These are phyloP conservation scores for Terana coerulea DNA, from an alignment of 768 basidiomycete species.

Conservation along the genomic window DNA sequence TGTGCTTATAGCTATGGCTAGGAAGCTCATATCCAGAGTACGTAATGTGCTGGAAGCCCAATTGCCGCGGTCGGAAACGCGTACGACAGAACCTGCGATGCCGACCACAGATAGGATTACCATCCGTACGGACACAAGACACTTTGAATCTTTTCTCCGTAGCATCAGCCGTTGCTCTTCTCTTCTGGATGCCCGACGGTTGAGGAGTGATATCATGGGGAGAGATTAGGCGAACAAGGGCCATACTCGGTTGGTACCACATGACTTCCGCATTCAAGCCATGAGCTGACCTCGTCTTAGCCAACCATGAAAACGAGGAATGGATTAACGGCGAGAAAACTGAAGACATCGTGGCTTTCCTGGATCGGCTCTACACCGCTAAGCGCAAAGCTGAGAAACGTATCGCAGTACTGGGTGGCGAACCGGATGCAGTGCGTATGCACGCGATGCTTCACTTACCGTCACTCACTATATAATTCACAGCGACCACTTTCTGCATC, in stretches of 20 bases:
- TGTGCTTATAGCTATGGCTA: constrained; percentile 25
- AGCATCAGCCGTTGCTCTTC: constrained; percentile 82
- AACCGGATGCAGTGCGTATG: constrained; percentile 53
- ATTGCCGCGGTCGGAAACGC: constrained; percentile 51
- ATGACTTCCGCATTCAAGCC: not conserved
- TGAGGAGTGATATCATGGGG: constrained; percentile 91
- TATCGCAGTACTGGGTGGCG: constrained; percentile 75
- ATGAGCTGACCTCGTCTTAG: constrained; percentile 32
- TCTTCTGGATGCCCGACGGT: constrained; percentile 80
- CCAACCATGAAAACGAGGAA: constrained; percentile 82
- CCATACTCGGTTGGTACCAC: constrained; percentile 58
- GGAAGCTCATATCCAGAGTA: constrained; percentile 84
- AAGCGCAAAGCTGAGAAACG: constrained; percentile 85
- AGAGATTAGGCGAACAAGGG: constrained; percentile 82
- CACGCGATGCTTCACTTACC: not conserved
- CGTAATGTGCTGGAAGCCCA: constrained; percentile 82
- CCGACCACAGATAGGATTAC: constrained; percentile 70
- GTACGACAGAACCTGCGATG: constrained; percentile 35
- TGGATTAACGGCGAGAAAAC: constrained; percentile 86
- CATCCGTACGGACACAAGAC: constrained; percentile 71
- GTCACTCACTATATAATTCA: not conserved
- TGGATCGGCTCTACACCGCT: constrained; percentile 85
- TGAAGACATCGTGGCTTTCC: constrained; percentile 81
- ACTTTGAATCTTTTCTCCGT: constrained; percentile 88
- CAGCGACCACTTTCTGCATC: not conserved